Evolutionary conservation across 768 basidiomycete genomes (phyloP).

Genomic region (Pleurotus citrinopileatus): DNA sequence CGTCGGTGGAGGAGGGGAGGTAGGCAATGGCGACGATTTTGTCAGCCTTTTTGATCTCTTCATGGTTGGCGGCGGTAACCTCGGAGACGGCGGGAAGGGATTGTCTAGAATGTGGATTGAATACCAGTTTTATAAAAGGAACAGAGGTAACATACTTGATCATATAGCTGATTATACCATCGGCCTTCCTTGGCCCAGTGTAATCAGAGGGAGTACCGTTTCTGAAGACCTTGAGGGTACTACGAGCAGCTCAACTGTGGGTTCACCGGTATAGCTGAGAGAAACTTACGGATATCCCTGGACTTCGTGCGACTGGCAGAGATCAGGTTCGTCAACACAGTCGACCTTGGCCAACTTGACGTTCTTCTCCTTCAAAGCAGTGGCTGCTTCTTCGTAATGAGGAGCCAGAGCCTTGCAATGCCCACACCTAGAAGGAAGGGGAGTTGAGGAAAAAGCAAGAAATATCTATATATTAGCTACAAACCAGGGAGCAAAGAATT

Average conservation of each 20-base stretch:
- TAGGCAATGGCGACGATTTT: constrained; percentile 90
- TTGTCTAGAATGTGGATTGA: constrained; percentile 49
- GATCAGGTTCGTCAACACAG: constrained; percentile 90
- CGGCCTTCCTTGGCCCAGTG: constrained; percentile 85
- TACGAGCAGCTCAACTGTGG: constrained; percentile 22
- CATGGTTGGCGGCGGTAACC: constrained; percentile 72
- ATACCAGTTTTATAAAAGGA: not conserved
- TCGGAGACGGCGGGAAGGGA: constrained; percentile 89
- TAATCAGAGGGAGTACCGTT: constrained; percentile 82
- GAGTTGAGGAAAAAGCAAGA: not conserved
- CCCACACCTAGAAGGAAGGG: constrained; percentile 64
- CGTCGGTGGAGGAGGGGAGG: constrained; percentile 67
- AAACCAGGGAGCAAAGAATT: constrained; percentile 93
- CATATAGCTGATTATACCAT: constrained; percentile 97
- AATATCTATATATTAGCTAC: constrained; percentile 4
- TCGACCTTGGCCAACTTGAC: constrained; percentile 96
- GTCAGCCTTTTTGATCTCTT: constrained; percentile 86
- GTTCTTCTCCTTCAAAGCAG: constrained; percentile 82
- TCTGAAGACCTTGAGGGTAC: constrained; percentile 90
- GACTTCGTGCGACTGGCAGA: constrained; percentile 86
- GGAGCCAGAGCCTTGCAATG: constrained; percentile 96
- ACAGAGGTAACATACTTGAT: constrained; percentile 61
- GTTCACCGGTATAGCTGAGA: not conserved
- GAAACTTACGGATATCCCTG: constrained; percentile 88
- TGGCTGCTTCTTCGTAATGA: constrained; percentile 93